phyloP scores from a whole-genome alignment of 176 grass and related monocot species.

The Rhynchospora pubera region DNA sequence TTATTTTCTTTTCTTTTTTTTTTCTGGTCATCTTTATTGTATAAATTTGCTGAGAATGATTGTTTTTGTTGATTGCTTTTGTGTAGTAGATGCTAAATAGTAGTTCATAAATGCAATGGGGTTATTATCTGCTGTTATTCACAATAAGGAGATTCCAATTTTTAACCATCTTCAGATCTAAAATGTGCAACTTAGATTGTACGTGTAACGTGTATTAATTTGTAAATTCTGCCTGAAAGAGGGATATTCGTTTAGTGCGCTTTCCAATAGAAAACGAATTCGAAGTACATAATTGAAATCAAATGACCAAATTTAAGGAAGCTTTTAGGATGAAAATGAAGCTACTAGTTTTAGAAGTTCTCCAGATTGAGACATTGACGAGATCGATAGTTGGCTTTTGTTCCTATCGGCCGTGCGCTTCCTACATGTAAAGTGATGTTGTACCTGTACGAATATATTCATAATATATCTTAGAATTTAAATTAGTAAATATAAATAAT shows the following conservation, averaged over 20 bases:
- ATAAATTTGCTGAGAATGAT: background rate
- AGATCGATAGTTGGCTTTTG: too few species aligned
- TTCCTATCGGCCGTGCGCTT: too few species aligned
- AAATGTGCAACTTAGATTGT: background rate
- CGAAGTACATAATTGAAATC: background rate
- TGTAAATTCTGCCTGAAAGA: background rate
- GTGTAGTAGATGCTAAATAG: background rate
- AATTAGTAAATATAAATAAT: too few species aligned
- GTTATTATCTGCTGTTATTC: background rate
- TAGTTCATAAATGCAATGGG: background rate
- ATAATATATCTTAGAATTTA: too few species aligned
- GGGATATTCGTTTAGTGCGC: background rate
- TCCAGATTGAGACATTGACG: too few species aligned
- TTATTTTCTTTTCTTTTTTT: too few species aligned
- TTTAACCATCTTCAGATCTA: background rate
- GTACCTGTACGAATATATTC: too few species aligned
- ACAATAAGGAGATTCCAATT: background rate
- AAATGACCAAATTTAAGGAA: background rate
- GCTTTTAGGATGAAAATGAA: background rate
- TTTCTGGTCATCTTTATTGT: background rate
- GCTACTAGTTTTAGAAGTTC: too few species aligned
- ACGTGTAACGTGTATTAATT: background rate
- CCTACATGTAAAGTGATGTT: too few species aligned
- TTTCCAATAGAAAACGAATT: background rate
- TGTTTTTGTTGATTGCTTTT: background rate